Evolutionary conservation across 495 filamentous ascomycete species (phyloP).

Genomic region (Penicillium cosmopolitanum): DNA sequence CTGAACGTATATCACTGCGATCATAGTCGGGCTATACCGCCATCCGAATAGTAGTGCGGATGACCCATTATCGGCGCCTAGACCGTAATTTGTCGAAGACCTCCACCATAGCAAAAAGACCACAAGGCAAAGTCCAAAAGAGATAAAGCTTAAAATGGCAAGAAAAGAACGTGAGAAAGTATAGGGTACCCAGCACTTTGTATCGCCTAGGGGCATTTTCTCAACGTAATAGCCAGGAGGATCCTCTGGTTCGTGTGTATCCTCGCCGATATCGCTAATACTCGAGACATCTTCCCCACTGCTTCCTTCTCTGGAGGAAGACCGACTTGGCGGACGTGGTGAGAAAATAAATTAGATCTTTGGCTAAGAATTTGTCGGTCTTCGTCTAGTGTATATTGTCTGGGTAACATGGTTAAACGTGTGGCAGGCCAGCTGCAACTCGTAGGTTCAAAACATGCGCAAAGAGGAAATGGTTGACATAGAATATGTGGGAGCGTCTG

Average conservation of each 20-base stretch:
- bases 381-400: constrained; percentile 2
- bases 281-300: background rate
- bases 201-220: background rate
- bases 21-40: constrained; percentile 35
- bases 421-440: background rate
- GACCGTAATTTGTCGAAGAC: constrained; percentile 26
- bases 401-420: background rate
- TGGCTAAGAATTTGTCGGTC: constrained; percentile 13
- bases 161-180: constrained; percentile 17
- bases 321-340: constrained; percentile 19
- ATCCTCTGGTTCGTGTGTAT: background rate
- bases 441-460: background rate
- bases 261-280: background rate
- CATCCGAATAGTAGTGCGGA: constrained; percentile 33
- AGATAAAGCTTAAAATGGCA: constrained; percentile 9
- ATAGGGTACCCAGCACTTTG: constrained; percentile 19
- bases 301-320: constrained; percentile 7
- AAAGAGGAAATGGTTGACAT: background rate
- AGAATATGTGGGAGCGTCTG: background rate
- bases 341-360: constrained; percentile 14
- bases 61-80: constrained; percentile 31
- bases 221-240: background rate
- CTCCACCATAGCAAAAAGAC: constrained; percentile 19
- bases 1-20: constrained; percentile 35
- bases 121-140: constrained; percentile 12